Conservation (phyloP, 129 eudicot species). For the Mikania micrantha region DNA sequence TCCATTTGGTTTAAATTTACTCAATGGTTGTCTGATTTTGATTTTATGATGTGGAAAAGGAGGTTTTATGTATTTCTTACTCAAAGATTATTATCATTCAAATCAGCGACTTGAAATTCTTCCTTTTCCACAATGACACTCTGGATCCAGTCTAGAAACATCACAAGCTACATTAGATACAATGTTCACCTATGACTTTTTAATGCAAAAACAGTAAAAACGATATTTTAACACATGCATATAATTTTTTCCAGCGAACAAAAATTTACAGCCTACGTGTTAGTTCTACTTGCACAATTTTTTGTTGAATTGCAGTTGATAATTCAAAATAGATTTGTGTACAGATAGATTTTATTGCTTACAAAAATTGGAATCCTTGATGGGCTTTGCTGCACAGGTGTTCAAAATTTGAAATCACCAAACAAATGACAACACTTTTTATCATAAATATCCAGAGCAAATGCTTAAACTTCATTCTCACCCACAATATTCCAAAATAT, state of each 20-base stretch:
- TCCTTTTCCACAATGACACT: constrained; percentile 26
- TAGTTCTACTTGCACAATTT: not conserved
- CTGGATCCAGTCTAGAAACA: constrained; percentile 23
- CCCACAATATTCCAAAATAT: not conserved
- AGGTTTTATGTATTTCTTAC: constrained; percentile 16
- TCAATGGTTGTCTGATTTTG: not conserved
- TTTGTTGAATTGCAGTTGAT: not conserved
- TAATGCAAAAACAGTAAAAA: not conserved
- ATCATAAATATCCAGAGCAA: not conserved
- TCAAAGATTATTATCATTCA: constrained; percentile 14
- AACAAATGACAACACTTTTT: not conserved
- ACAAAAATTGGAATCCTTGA: not conserved
- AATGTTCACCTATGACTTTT: constrained; percentile 2
- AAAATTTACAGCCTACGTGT: not conserved
- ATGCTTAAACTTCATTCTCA: not conserved
- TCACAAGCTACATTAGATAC: constrained; percentile 18
- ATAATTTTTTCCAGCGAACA: constrained; percentile 4
- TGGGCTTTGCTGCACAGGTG: not conserved
- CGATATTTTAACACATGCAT: not conserved
- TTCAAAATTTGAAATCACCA: not conserved
- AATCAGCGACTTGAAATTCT: constrained; percentile 17
- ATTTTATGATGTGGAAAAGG: constrained; percentile 20
- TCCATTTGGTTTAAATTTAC: constrained; percentile 35
- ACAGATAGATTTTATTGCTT: not conserved
- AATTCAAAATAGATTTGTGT: not conserved